These are phyloP conservation scores for Saccharomyces kudriavzevii DNA, from an alignment of 805 yeast genomes.

Conservation along the genomic window DNA sequence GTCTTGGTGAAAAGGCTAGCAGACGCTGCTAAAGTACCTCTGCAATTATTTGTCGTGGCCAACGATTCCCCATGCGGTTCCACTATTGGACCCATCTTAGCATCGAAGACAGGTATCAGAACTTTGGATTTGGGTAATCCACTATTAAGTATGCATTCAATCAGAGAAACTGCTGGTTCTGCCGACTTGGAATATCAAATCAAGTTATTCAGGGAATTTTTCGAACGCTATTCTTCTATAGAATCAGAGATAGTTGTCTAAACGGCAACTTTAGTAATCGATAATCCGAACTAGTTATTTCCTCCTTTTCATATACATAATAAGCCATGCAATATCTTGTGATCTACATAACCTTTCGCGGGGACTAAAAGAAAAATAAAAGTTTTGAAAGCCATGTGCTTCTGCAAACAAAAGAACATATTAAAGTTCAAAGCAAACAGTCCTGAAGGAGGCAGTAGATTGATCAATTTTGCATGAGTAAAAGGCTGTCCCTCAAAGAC, in stretches of 20 bases:
- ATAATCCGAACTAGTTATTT: background rate
- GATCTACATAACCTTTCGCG: background rate
- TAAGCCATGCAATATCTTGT: background rate
- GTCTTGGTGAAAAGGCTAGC: slow-evolving; percentile 71
- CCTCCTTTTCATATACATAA: background rate
- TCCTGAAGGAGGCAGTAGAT: background rate
- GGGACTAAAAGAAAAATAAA: background rate
- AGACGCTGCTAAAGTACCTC: slow-evolving; percentile 57
- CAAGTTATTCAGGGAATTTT: slow-evolving; percentile 55
- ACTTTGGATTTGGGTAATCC: slow-evolving; percentile 89
- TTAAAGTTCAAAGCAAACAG: background rate
- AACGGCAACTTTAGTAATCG: background rate
- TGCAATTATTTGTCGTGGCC: slow-evolving; percentile 87
- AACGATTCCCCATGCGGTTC: slow-evolving; percentile 94
- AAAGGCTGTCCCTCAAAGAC: background rate
- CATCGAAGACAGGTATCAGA: slow-evolving; percentile 78
- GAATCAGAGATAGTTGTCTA: slow-evolving; percentile 38
- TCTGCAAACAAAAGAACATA: background rate
- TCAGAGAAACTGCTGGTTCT: slow-evolving; percentile 84
- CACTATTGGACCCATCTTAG: slow-evolving; percentile 90
- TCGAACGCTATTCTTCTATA: slow-evolving; percentile 36
- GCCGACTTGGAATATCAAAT: slow-evolving; percentile 60
- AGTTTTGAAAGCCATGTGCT: background rate
- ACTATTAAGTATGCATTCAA: slow-evolving; percentile 87
- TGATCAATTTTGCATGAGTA: background rate